Evolutionary conservation across 495 filamentous ascomycete species (phyloP).

Genomic region (Aspergillus avenaceus): DNA sequence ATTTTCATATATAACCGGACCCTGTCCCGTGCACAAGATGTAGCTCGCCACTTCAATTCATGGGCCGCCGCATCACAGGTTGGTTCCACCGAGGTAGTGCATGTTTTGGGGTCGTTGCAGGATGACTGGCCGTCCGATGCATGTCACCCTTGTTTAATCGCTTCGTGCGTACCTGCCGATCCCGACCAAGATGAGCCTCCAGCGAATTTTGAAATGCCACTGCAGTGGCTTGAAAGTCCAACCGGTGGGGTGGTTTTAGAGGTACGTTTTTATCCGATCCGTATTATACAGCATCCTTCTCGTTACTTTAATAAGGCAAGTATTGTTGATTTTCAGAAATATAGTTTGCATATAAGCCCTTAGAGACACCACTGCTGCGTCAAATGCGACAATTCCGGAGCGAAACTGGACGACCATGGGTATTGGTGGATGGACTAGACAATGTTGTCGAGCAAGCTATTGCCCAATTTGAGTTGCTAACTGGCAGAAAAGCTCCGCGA

Average conservation of each 20-base stretch:
- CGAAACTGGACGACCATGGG: slow-evolving; percentile 63
- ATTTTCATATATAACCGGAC: slow-evolving; percentile 81
- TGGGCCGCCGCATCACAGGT: slow-evolving; percentile 45
- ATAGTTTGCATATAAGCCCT: slow-evolving; percentile 68
- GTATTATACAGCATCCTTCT: not conserved
- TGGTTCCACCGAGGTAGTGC: slow-evolving; percentile 49
- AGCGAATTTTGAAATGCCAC: slow-evolving; percentile 72
- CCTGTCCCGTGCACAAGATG: slow-evolving; percentile 52
- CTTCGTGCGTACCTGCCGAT: slow-evolving; percentile 71
- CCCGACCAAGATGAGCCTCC: slow-evolving; percentile 57
- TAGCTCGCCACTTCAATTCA: slow-evolving; percentile 69
- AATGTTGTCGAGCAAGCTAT: slow-evolving; percentile 78
- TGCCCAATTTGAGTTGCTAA: slow-evolving; percentile 80
- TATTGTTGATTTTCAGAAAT: no score
- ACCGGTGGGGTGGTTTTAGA: slow-evolving; percentile 81
- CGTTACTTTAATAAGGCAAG: no score
- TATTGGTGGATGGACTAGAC: slow-evolving; percentile 75
- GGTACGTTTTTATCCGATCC: slow-evolving; percentile 27
- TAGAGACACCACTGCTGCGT: slow-evolving; percentile 64
- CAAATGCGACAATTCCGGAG: slow-evolving; percentile 59
- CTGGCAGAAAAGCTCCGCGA: slow-evolving; percentile 73
- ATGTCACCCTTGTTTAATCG: slow-evolving; percentile 67
- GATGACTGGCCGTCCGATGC: slow-evolving; percentile 63
- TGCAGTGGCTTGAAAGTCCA: slow-evolving; percentile 68
- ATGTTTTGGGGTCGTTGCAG: slow-evolving; percentile 53